phyloP scores from a whole-genome alignment of 2,329 filamentous ascomycete species.

The Pestalotiopsis sp. region DNA sequence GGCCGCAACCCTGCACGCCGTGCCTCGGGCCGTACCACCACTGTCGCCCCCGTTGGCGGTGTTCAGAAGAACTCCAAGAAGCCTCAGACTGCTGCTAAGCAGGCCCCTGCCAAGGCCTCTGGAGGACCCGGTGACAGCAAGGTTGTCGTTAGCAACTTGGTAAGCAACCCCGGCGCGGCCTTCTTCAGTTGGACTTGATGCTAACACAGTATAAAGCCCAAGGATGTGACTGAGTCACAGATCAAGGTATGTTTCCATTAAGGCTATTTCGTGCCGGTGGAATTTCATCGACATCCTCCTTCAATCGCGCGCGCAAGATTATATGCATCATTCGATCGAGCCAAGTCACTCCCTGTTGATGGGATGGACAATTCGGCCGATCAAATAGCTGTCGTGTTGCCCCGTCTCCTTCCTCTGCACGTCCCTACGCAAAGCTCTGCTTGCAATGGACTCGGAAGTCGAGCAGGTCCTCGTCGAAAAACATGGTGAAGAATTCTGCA shows the following conservation, averaged over 20 bases:
- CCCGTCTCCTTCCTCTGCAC: slow-evolving; percentile 44
- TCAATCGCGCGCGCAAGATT: slow-evolving; percentile 34
- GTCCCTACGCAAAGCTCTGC: slow-evolving; percentile 9
- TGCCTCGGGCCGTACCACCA: slow-evolving; percentile 54
- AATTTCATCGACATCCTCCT: slow-evolving; percentile 69
- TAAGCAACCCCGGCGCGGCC: slow-evolving; percentile 52
- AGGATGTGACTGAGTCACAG: slow-evolving; percentile 94
- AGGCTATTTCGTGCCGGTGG: slow-evolving; percentile 68
- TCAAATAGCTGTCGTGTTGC: slow-evolving; percentile 26
- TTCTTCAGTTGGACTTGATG: background rate
- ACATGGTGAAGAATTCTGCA: slow-evolving; percentile 41
- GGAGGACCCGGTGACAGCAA: slow-evolving; percentile 78
- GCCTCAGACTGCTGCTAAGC: slow-evolving; percentile 62
- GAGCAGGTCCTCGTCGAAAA: slow-evolving; percentile 56
- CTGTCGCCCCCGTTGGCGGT: slow-evolving; percentile 78
- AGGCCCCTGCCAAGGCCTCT: slow-evolving; percentile 66
- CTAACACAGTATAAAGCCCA: slow-evolving; percentile 70
- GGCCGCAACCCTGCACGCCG: slow-evolving; percentile 43
- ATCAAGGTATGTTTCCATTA: slow-evolving; percentile 99
- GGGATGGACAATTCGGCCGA: slow-evolving; percentile 21
- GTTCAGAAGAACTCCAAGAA: slow-evolving; percentile 76
- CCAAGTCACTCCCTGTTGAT: slow-evolving; percentile 13
- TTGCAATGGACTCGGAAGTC: slow-evolving; percentile 48
- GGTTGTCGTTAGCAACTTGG: slow-evolving; percentile 98
- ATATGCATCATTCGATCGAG: slow-evolving; percentile 26